Percentiles rank a stretch among this genome's conserved stretches.
Evolutionary conservation across 306 rosid genomes (phyloP).

Genomic region (Trifolium fragiferum): DNA sequence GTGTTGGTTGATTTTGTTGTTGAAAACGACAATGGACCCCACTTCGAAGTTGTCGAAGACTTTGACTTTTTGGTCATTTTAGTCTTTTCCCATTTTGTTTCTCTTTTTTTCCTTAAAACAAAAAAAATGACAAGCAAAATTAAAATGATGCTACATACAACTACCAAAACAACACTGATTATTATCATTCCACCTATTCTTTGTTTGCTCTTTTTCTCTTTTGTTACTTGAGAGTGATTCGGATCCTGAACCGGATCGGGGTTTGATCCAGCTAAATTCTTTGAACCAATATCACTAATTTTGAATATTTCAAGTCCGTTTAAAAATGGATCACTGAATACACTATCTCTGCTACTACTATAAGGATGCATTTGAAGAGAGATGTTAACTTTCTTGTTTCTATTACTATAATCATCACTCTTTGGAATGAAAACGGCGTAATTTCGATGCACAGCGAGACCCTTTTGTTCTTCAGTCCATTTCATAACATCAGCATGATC

Average conservation of each 20-base stretch:
- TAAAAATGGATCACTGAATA: conserved; percentile 12
- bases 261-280: conserved; percentile 50
- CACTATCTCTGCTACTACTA: accelerated
- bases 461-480: conserved; percentile 11
- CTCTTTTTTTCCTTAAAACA: background rate
- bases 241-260: conserved; percentile 38
- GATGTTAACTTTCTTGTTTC: conserved; percentile 28
- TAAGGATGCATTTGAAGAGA: conserved; percentile 37
- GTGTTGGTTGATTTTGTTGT: conserved; percentile 43
- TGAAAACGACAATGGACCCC: conserved; percentile 46
- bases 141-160: conserved; percentile 8
- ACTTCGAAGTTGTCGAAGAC: conserved; percentile 38
- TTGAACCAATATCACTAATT: background rate
- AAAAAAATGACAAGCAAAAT: conserved; percentile 8
- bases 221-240: background rate
- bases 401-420: background rate
- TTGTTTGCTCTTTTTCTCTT: background rate
- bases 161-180: conserved; percentile 1
- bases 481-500: background rate
- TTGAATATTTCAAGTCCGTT: conserved; percentile 65
- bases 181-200: background rate
- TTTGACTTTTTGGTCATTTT: conserved; percentile 2
- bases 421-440: background rate
- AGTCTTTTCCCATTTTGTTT: background rate
- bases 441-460: conserved; percentile 33